Evolutionary conservation across 768 basidiomycete species (phyloP), one percentile per base, ranked within the genome.

Genomic region (Termitomyces sp.): DNA sequence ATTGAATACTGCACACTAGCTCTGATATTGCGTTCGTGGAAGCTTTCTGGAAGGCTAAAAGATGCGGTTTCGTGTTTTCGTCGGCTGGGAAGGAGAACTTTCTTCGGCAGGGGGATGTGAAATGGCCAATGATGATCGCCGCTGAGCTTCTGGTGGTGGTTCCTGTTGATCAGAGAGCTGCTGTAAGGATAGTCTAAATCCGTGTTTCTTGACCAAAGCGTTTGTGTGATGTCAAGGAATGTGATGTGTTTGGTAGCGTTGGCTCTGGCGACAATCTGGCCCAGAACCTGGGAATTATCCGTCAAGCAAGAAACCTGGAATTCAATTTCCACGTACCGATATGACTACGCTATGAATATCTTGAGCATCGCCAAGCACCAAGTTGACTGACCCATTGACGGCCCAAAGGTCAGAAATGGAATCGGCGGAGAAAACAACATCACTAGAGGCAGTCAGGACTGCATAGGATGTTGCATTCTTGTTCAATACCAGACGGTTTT

Each of bases 301-400:
- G 22, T 46, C 8, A 46, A 21, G 14, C n/a, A 28, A 38, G 11
- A 21, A 52, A 38, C 45, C 8, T 19, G 6, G 7, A 5, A 40
- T 22, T 6, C 15, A 1, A 5, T 37, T n/a, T 10, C 22, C 11
- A 60, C 73, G 62, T 62, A 84, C 85, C 54, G 74, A 71, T 48
- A 86, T 58, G 12, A 69, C 66, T 12, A 87, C 74, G 11, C 71
- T 71, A 56, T 78, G 75, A 45, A 83, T 74, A 21, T 70, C 68
- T 41, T 81, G 78, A 6, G 74, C 68, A 37, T 70, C 70, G 5
- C 68, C 68, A 17, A 73, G 56, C 46, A 64, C 62, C 24, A 79
- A 61, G 7, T 62, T 63, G 12, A 77, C 70, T 38, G 65, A 64
- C 10, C 77, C 77, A 38, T 26, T 21, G 17, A 56, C 14, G 11